Evolutionary conservation across 345 rosid species (phyloP).

Genomic region (Sisymbrium altissimum): DNA sequence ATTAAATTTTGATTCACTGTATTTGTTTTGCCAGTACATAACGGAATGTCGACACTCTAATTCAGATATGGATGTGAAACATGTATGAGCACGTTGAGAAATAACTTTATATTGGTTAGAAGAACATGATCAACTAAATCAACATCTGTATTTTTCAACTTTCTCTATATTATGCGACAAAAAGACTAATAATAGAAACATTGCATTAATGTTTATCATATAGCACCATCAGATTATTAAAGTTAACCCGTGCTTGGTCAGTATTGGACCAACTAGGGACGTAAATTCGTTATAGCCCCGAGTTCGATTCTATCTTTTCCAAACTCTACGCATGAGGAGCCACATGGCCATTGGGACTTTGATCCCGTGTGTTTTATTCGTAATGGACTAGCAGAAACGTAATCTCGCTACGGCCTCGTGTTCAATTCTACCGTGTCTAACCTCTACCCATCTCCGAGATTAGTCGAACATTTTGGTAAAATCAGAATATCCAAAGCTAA

Average conservation of each 20-base stretch:
- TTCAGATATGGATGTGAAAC: background rate
- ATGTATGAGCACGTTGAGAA: conserved; percentile 14
- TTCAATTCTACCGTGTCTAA: background rate
- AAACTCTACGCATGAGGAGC: background rate
- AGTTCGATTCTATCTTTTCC: background rate
- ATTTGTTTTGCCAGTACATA: background rate
- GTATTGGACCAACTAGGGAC: background rate
- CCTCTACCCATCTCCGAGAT: background rate
- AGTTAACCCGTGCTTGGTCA: background rate
- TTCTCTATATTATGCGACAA: background rate
- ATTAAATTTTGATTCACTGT: background rate
- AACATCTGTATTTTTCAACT: background rate
- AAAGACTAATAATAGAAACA: background rate
- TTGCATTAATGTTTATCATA: background rate
- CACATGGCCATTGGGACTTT: background rate
- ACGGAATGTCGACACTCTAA: background rate
- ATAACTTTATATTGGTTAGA: background rate
- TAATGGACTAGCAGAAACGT: background rate
- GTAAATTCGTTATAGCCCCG: background rate
- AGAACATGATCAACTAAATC: background rate
- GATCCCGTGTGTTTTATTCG: no score
- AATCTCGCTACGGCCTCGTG: background rate
- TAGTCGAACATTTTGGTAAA: background rate
- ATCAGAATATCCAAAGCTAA: background rate
- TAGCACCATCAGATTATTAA: background rate